Percentiles rank a stretch among this genome's conserved stretches.
Conservation (phyloP, 257 asterid genomes). For the Solanum rostratum region DNA sequence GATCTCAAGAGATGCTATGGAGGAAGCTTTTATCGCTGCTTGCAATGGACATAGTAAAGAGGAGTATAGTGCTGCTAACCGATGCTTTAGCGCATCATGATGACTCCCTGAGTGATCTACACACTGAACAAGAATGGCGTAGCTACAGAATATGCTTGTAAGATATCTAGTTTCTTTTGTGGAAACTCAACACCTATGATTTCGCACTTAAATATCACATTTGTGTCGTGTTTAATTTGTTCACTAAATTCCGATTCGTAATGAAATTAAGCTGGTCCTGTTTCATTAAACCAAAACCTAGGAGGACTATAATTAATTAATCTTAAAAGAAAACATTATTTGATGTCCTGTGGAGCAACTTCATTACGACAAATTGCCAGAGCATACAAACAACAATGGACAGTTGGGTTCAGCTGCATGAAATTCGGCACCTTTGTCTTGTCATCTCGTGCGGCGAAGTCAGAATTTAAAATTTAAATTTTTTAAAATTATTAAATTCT, state of each 20-base stretch:
- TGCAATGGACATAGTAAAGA: conserved; percentile 23
- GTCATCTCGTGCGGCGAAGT: not conserved
- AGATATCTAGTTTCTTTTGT: no score
- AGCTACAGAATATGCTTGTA: not conserved
- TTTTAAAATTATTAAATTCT: no score
- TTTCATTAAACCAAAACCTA: not conserved
- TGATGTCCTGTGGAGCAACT: not conserved
- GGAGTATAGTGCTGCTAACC: conserved; percentile 11
- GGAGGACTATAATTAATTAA: not conserved
- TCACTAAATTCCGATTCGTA: no score
- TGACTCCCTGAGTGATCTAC: no score
- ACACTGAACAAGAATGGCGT: not conserved
- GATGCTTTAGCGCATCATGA: conserved; percentile 45
- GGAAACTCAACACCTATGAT: no score
- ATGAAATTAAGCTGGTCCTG: no score
- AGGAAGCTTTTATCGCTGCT: conserved; percentile 53
- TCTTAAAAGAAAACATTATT: not conserved
- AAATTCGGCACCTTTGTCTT: not conserved
- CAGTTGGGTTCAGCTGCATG: not conserved
- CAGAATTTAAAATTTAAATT: no score
- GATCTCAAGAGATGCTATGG: conserved; percentile 27
- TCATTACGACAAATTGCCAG: not conserved
- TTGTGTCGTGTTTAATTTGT: not conserved
- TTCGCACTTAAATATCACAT: not conserved
- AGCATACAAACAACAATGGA: not conserved